Percentiles rank a stretch among this genome's conserved stretches.
Evolutionary conservation across 73 alveolate species (phyloP).

Genomic region (Tetrahymena borealis): DNA sequence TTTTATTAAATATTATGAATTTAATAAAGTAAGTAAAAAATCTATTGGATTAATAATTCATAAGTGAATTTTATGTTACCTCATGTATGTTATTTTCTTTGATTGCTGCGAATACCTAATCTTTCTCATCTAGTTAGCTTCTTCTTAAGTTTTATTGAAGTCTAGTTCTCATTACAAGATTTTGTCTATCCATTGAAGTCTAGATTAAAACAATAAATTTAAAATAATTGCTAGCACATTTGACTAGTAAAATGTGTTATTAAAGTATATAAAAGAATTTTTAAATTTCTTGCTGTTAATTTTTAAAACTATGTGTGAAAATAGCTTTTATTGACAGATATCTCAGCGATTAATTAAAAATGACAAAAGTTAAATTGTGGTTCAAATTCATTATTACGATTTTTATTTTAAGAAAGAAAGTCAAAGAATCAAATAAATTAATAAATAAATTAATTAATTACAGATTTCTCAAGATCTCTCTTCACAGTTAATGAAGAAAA

Average conservation of each 20-base stretch:
- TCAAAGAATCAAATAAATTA: neutral
- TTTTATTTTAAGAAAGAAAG: neutral
- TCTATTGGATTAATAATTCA: no score
- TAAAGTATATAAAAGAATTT: no score
- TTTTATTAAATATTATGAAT: neutral
- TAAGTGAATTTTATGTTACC: no score
- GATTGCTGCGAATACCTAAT: neutral
- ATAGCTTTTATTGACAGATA: no score
- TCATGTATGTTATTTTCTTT: neutral
- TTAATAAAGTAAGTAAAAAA: neutral
- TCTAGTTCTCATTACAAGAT: neutral
- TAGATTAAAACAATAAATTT: no score
- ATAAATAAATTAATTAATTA: neutral
- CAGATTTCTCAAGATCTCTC: neutral
- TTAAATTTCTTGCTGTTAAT: no score
- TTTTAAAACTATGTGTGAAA: no score
- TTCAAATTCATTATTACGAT: no score
- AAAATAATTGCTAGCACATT: neutral
- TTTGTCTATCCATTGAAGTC: neutral
- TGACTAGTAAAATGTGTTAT: neutral
- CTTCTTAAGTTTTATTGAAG: neutral
- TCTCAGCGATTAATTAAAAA: no score
- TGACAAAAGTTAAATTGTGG: no score
- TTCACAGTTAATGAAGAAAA: neutral
- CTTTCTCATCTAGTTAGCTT: neutral